A percentile compares a stretch with the other conserved stretches of the same genome.
phyloP scores from a whole-genome alignment of 192 early-diverging fungal genomes.

The Funneliformis geosporum region DNA sequence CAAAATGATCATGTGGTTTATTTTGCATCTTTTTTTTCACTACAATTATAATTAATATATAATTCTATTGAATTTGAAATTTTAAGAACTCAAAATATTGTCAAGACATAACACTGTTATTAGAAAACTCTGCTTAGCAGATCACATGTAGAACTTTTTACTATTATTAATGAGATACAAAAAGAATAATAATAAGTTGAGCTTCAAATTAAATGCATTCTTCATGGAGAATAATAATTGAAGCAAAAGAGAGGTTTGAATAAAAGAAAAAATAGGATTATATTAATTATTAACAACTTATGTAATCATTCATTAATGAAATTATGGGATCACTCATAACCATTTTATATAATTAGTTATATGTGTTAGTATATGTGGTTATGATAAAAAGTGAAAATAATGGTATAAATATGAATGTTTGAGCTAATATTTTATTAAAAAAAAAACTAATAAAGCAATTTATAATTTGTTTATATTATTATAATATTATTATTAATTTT shows the following conservation, averaged over 20 bases:
- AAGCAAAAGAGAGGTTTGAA: not conserved
- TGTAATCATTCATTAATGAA: too few relatives aligned
- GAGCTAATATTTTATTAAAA: too few relatives aligned
- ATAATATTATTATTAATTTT: too few relatives aligned
- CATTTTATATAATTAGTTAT: too few relatives aligned
- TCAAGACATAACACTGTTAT: not conserved
- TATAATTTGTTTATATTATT: too few relatives aligned
- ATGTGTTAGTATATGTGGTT: too few relatives aligned
- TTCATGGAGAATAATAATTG: not conserved
- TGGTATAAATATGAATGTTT: too few relatives aligned
- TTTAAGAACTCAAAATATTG: not conserved
- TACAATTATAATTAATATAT: not conserved
- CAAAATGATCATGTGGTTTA: too few relatives aligned
- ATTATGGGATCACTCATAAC: too few relatives aligned
- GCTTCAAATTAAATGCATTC: not conserved
- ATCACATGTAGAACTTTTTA: not conserved
- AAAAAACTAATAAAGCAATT: too few relatives aligned
- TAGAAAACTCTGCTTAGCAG: not conserved
- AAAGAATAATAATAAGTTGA: conserved; percentile 8
- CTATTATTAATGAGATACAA: conserved; percentile 7
- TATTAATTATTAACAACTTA: not conserved
- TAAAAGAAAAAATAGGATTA: not conserved
- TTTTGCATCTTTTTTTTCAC: conserved; percentile 1
- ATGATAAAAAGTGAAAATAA: too few relatives aligned
- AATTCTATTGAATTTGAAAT: not conserved